Evolutionary conservation across 257 asterid genomes (phyloP), one percentile per base, ranked within the genome.

Genomic region (Nyctanthes arbortristis): DNA sequence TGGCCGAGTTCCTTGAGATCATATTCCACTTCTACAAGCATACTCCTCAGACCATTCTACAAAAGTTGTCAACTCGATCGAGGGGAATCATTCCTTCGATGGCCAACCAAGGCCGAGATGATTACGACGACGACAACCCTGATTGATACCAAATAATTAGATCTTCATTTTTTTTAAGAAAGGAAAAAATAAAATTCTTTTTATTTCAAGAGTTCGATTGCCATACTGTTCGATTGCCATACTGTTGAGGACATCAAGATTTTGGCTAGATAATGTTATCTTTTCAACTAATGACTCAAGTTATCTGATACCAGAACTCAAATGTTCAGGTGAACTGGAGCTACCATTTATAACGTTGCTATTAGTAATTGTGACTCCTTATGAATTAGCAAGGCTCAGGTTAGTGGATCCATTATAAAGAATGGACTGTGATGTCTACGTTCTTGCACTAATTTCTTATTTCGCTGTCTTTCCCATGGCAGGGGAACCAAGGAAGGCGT

Each of bases 401-500:
- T 91, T 76, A 63, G 89, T 69, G 29, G 62, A 76, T 68, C 28
- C 47, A 31, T 40, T 58, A 14, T 69, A 69, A 31, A 30, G 58
- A 22, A 33, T 67, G 4, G 34, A 57, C 39, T 20, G 30, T 43
- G 52, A 37, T 61, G 7, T 65, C 36, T 71, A 62, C 47, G 45
- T 25, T 69, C 66, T 40, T 49, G 8, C 74, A 77, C 66, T 75
- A 13, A 66, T 69, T 24, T 30, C 61, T 36, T 47, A 45, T 76
- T 76, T 57, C 61, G 11, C 52, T 61, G 66, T 72, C 36, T 72
- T 84, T 49, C 14, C 66, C 74, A 47, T 61, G 66, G 75, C 95
- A 93, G 97, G 84, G 96, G 97, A 75, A 84, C 79, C 29, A 77
- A 93, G 78, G 99, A 91, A 80, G 99, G 96, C 40, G 79, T 81